Evolutionary conservation across 2,329 filamentous ascomycete species (phyloP).

Genomic region (Dactylellina parvicollis): DNA sequence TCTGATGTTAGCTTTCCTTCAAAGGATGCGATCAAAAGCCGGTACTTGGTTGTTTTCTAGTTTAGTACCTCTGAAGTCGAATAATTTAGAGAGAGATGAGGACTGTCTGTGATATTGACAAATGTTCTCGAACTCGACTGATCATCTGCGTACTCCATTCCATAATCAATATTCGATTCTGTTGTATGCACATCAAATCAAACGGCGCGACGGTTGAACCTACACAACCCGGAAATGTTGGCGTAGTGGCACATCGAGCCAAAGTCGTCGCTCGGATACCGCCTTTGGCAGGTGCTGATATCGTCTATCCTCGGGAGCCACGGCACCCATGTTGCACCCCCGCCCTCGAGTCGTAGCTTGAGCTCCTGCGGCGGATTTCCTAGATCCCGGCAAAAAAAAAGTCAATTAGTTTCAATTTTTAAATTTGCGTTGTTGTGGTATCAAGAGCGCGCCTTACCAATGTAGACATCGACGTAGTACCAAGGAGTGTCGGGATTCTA

Average conservation of each 20-base stretch:
- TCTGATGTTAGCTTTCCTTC: background rate
- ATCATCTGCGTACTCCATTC: slow-evolving; percentile 10
- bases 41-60: background rate
- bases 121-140: slow-evolving; percentile 13
- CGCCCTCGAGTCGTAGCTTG: slow-evolving; percentile 35
- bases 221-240: slow-evolving; percentile 39
- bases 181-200: background rate
- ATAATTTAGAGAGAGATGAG: slow-evolving; percentile 19
- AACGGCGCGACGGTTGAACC: background rate
- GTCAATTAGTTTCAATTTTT: background rate
- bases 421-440: slow-evolving; percentile 12
- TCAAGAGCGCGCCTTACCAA: slow-evolving; percentile 28
- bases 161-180: background rate
- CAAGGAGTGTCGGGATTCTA: slow-evolving; percentile 37
- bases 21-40: too few relatives aligned
- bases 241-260: slow-evolving; percentile 32
- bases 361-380: slow-evolving; percentile 34
- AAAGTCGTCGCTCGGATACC: slow-evolving; percentile 23
- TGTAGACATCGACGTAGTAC: slow-evolving; percentile 47
- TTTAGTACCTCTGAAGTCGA: slow-evolving; percentile 17
- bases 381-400: slow-evolving; percentile 20
- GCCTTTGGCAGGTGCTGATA: slow-evolving; percentile 8
- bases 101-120: slow-evolving; percentile 29
- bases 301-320: slow-evolving; percentile 34
- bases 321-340: slow-evolving; percentile 38